Base-by-base conservation (phyloP, 768 basidiomycete species). In the Phylloporus arenicola region DNA sequence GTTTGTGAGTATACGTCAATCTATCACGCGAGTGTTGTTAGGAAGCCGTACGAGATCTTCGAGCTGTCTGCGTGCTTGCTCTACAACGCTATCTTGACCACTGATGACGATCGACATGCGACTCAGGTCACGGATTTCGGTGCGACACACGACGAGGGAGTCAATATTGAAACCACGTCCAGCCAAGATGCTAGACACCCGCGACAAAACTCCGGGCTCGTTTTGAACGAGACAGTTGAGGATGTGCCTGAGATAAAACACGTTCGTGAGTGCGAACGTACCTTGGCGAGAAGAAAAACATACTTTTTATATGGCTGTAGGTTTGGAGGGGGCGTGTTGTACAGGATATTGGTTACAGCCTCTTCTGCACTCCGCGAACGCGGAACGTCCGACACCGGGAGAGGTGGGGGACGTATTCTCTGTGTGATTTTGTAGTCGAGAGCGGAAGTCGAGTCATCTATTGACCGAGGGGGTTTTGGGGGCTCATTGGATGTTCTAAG, bases 211-310 rank as follows among this genome's bases (percentile, higher is more conserved):
- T 62, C 96, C 96, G 3, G 96, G 96, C 72, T 99, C 96, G 67
- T 99, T 97, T 70, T 99, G 96, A 4, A 98, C 96, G 53, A 99
- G 83, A 68, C 94, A 97, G 72, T 99, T 98, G 55, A 98, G 79
- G 51, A 94, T 81, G 64, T 98, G 95, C 68, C 93, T 97, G 61
- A 48, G 55, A 47, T 46, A 48, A 42, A 46, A 55, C 1, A 48
- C 24, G 29, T 14, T 38, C 39, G 30, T 57, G 29, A 48, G 37
- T 12, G 43, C n/a, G 1, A 14, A n/a, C 27, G 35, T 19, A 47
- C 3, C 16, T 35, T 12, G 20, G 20, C 7, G 40, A n/a, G 25
- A 45, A 29, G 42, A 25, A 29, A 11, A 24, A 44, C 80, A 55
- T 59, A 92, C 92, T 87, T 90, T 78, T 94, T 94, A 72, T 84